Conservation (phyloP, 1,284 basidiomycete species). For the Cryptococcus sp. region DNA sequence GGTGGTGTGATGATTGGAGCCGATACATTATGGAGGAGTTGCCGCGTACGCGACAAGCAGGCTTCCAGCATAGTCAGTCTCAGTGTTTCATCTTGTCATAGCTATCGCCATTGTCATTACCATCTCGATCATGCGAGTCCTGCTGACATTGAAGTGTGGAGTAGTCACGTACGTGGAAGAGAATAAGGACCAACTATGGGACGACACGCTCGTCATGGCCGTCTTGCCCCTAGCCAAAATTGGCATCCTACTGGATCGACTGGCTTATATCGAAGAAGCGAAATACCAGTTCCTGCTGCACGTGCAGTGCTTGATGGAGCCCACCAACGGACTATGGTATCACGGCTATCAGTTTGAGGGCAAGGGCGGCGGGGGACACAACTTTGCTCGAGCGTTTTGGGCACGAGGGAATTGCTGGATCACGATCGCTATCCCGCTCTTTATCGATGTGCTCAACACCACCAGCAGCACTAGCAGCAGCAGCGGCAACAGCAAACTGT, state of each 20-base stretch:
- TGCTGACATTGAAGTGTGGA: neutral
- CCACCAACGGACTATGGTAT: slow-evolving; percentile 37
- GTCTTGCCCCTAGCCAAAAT: slow-evolving; percentile 65
- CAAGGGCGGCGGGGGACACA: slow-evolving; percentile 26
- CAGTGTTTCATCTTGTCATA: neutral
- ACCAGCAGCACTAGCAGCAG: neutral
- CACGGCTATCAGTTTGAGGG: slow-evolving; percentile 52
- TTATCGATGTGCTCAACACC: slow-evolving; percentile 59
- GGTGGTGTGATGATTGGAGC: slow-evolving; percentile 63
- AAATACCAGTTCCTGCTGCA: slow-evolving; percentile 43
- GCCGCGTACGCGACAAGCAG: slow-evolving; percentile 61
- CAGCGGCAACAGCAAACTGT: slow-evolving; percentile 21
- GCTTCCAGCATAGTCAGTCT: slow-evolving; percentile 59
- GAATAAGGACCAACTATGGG: slow-evolving; percentile 63
- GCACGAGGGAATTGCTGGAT: slow-evolving; percentile 67
- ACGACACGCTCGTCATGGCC: slow-evolving; percentile 61
- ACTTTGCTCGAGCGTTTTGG: slow-evolving; percentile 62
- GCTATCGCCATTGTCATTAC: neutral
- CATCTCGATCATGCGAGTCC: slow-evolving; percentile 16
- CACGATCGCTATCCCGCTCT: slow-evolving; percentile 64
- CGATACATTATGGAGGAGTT: slow-evolving; percentile 65
- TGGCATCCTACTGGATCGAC: slow-evolving; percentile 59
- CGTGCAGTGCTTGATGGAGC: slow-evolving; percentile 40
- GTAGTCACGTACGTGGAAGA: slow-evolving; percentile 58
- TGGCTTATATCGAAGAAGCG: slow-evolving; percentile 61